Evolutionary conservation across 805 yeast genomes (phyloP), one percentile per base, ranked within the genome.

Genomic region (Ogataea pignaliae): DNA sequence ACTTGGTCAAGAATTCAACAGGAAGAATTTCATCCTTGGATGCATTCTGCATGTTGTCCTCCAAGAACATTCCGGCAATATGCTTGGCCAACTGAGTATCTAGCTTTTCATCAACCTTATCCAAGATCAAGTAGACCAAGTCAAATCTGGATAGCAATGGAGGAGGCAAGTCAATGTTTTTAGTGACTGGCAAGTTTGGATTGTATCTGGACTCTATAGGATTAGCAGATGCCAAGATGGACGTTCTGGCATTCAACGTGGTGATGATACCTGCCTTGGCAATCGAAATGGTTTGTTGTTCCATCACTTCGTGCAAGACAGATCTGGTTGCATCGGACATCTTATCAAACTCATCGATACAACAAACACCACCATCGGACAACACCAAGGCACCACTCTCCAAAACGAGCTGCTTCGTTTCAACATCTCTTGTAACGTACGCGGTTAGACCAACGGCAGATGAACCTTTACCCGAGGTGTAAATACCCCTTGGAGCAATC

Each of bases 381-480:
- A 93, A 72, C 12, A 93, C 98, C 51, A 93, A 73, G 0, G 99
- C 99, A 63, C 99, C 99, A 57, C 89, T 79, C 63, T 93, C 99
- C 42, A 93, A 73, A 3, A 93, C 99, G 40, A 91, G 68, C 64
- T 93, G 99, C 57, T 81, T 86, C 0, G 98, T 88, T 57, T 93
- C 98, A 26, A 86, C 76, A 63, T 93, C 99, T 59, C 97, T 75
- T 9, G 99, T 90, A 44, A 93, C 84, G 63, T 93, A 93, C 0
- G 99, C 99, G 0, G 99, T 93, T 59, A 93, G 73, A 73, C 99
- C 99, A 40, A 93, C 99, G 0, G 99, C 99, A 29, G 99, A 93
- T 1, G 97, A 89, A 41, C 99, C 99, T 59, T 93, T 93, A 65
- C 99, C 99, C 1, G 97, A 90, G 3, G 99, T 93, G 66, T 90